Evolutionary conservation across 495 filamentous ascomycete species (phyloP).

Genomic region (Penicillium mononematosum): DNA sequence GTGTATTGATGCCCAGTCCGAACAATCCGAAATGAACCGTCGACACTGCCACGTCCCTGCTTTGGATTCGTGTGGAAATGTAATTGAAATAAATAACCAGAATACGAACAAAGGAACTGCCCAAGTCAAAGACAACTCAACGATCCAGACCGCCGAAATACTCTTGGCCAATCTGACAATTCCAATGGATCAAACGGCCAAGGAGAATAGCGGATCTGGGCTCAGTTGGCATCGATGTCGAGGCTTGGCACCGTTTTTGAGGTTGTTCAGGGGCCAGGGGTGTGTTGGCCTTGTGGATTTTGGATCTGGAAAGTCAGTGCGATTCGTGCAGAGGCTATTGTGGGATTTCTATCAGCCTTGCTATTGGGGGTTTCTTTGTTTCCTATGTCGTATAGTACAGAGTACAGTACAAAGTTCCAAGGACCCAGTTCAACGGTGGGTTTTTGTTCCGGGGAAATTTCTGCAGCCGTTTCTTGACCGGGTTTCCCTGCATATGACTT

Average conservation of each 20-base stretch:
- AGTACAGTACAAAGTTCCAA: background rate
- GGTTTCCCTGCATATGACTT: conserved; percentile 5
- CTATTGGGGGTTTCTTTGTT: background rate
- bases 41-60: background rate
- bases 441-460: conserved; percentile 6
- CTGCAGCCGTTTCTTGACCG: background rate
- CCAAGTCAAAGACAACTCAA: conserved; percentile 5
- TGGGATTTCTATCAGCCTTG: background rate
- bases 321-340: background rate
- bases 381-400: background rate
- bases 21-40: background rate
- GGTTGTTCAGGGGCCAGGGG: conserved; percentile 23
- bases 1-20: background rate
- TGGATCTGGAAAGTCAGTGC: background rate
- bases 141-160: conserved; percentile 7
- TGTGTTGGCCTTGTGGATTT: background rate
- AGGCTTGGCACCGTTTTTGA: conserved; percentile 26
- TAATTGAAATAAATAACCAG: background rate
- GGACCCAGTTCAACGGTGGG: background rate
- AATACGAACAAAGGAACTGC: background rate
- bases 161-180: conserved; percentile 1
- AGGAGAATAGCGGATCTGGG: conserved; percentile 24
- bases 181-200: conserved; percentile 9
- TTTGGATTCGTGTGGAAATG: background rate
- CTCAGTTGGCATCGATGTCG: conserved; percentile 3